These are phyloP conservation scores for Claviceps capensis DNA, from an alignment of 2,329 filamentous ascomycete genomes.

Conservation along the genomic window DNA sequence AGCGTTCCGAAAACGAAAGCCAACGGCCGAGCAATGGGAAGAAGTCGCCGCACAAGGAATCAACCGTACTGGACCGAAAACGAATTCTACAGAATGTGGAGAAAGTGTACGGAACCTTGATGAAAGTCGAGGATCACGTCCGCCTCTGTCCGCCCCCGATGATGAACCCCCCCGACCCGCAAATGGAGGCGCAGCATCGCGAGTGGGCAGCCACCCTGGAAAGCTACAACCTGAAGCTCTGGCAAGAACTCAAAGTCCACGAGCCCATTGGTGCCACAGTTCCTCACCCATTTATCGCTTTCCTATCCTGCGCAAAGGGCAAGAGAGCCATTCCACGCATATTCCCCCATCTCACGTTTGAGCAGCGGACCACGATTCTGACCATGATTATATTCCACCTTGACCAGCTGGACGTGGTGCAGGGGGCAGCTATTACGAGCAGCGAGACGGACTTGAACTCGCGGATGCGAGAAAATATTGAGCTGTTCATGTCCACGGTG, in stretches of 20 bases:
- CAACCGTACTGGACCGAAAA: constrained; percentile 60
- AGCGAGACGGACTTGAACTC: constrained; percentile 61
- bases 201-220: constrained; percentile 53
- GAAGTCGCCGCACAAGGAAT: constrained; percentile 17
- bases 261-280: constrained; percentile 71
- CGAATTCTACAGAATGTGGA: constrained; percentile 77
- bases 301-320: constrained; percentile 87
- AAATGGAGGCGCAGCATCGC: constrained; percentile 58
- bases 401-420: constrained; percentile 81
- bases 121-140: constrained; percentile 90
- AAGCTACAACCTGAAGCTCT: constrained; percentile 65
- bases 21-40: constrained; percentile 38
- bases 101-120: constrained; percentile 71
- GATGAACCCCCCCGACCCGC: constrained; percentile 43
- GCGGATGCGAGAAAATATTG: constrained; percentile 77
- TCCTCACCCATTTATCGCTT: constrained; percentile 87
- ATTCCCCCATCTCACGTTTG: constrained; percentile 82
- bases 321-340: constrained; percentile 92
- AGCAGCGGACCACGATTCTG: constrained; percentile 87
- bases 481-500: constrained; percentile 76
- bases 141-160: constrained; percentile 56
- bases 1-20: constrained; percentile 59
- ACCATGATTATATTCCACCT: constrained; percentile 94
- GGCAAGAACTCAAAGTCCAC: constrained; percentile 80
- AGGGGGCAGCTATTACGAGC: constrained; percentile 59